These are phyloP conservation scores for Ophiostoma novo-ulmi DNA, from an alignment of 2,329 filamentous ascomycete genomes.

Conservation along the genomic window DNA sequence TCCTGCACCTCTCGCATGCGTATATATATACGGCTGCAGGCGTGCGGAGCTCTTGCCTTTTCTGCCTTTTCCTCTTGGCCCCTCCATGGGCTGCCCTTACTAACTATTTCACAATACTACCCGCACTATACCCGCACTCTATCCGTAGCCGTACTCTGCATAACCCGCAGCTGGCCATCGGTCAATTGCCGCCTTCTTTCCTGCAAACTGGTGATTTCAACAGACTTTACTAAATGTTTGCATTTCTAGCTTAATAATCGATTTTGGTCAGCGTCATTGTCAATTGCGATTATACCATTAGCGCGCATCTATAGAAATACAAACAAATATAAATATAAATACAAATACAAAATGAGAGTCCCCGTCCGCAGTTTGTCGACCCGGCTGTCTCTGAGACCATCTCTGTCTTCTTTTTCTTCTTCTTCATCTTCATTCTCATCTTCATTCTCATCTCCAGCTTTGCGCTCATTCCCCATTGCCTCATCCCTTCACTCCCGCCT, in stretches of 20 bases:
- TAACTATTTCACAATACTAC: background rate
- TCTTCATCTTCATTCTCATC: background rate
- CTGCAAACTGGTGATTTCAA: background rate
- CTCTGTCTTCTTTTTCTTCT: background rate
- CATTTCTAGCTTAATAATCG: background rate
- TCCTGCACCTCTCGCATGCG: background rate
- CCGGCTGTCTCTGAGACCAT: background rate
- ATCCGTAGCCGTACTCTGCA: background rate
- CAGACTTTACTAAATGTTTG: no score
- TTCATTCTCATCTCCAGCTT: background rate
- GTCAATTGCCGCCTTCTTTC: background rate
- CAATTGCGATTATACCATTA: background rate
- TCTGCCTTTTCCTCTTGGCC: background rate
- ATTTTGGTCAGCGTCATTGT: background rate
- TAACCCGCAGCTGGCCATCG: background rate
- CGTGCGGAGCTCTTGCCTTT: background rate
- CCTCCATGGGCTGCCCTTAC: no score
- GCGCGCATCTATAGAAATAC: background rate
- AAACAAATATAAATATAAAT: background rate
- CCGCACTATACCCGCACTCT: background rate
- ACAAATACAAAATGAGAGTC: background rate
- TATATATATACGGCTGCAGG: background rate
- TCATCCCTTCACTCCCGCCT: background rate
- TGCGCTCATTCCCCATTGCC: background rate
- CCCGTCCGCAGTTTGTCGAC: background rate